Conservation (phyloP, 2,329 filamentous ascomycete species). For the Trichoderma koningii region DNA sequence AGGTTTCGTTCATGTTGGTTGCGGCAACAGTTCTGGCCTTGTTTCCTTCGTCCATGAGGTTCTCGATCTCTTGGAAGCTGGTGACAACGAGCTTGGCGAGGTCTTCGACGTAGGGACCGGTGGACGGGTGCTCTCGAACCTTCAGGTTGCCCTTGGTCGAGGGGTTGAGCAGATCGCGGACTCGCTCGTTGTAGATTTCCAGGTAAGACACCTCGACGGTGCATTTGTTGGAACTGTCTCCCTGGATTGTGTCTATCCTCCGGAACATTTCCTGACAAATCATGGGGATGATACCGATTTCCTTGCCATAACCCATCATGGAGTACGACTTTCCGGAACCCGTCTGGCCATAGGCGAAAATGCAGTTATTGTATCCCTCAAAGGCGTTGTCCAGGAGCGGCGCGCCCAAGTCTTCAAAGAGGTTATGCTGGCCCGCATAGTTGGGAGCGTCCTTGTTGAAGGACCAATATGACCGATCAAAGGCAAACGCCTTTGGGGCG, state of each 20-base stretch:
- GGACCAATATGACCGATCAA: constrained; percentile 98
- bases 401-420: constrained; percentile 84
- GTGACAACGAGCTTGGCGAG: constrained; percentile 91
- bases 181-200: constrained; percentile 98
- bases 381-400: constrained; percentile 97
- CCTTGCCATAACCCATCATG: constrained; percentile 99
- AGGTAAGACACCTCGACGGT: constrained; percentile 98
- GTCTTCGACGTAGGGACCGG: constrained; percentile 97
- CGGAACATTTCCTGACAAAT: constrained; percentile 99
- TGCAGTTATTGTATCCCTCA: constrained; percentile 98
- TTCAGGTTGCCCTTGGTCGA: constrained; percentile 95
- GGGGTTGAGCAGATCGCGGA: constrained; percentile 92
- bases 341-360: constrained; percentile 98
- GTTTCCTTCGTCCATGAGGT: constrained; percentile 98
- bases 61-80: constrained; percentile 92
- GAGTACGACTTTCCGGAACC: constrained; percentile 98
- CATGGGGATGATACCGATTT: constrained; percentile 91
- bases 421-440: constrained; percentile 86
- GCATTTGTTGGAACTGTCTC: constrained; percentile 76
- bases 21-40: constrained; percentile 97
- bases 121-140: constrained; percentile 95
- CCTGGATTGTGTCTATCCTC: constrained; percentile 70
- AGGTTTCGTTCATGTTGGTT: constrained; percentile 99
- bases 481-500: constrained; percentile 84
- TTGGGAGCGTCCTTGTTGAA: constrained; percentile 79